phyloP scores from a whole-genome alignment of 306 rosid genomes.

The Acacia melanoxylon region DNA sequence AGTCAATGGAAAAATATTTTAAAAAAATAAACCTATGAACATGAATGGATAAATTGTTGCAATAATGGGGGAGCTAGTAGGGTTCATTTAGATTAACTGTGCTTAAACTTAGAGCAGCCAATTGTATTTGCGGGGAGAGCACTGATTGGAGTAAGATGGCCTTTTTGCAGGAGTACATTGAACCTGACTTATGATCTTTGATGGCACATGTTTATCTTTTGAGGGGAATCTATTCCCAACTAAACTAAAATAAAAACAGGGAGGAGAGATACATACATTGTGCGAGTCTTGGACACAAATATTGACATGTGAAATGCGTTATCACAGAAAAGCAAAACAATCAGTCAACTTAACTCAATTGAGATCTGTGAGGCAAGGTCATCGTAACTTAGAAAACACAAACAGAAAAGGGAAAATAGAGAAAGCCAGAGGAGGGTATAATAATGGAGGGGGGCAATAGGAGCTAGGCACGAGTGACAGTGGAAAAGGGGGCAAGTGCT shows the following conservation, averaged over 20 bases:
- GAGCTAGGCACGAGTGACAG: conserved; percentile 7
- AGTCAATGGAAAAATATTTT: not conserved
- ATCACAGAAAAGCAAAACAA: not conserved
- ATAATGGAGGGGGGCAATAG: conserved; percentile 13
- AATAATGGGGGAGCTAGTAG: no score
- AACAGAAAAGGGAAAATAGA: not conserved
- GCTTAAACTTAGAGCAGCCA: not conserved
- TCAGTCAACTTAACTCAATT: no score
- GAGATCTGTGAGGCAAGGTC: no score
- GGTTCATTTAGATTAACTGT: not conserved
- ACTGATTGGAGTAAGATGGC: not conserved
- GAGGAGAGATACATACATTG: not conserved
- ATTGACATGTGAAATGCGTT: conserved; percentile 4
- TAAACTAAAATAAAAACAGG: not conserved
- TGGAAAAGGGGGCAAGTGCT: conserved; percentile 21
- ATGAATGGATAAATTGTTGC: not conserved
- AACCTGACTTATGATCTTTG: no score
- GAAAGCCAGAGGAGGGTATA: not conserved
- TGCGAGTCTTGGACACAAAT: not conserved
- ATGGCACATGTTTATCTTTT: not conserved
- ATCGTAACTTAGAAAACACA: not conserved
- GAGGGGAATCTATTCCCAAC: conserved; percentile 13
- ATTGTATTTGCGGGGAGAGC: not conserved
- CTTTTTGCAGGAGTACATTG: not conserved
- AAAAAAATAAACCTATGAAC: not conserved